Evolutionary conservation across 495 filamentous ascomycete genomes (phyloP), one percentile per base, ranked within the genome.

Genomic region (Xylaria castorea): DNA sequence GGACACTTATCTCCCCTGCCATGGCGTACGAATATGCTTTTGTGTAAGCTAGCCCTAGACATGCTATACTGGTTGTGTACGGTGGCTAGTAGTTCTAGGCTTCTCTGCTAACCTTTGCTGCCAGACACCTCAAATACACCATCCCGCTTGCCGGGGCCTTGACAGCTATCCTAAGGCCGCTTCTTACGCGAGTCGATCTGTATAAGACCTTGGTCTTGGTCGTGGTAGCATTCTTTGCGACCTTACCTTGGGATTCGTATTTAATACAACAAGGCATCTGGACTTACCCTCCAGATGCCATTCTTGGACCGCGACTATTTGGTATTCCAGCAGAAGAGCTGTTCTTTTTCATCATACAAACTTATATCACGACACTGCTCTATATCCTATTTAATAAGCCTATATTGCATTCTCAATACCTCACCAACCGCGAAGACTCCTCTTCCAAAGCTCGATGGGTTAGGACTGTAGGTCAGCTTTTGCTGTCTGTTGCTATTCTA

Each of bases 341-440:
- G 30, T 92, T 92, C 80, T 93, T 92, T 84, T 92, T 92, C 79
- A 77, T 92, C n/a, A 87, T 93, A 42, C 91, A 93, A 78, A 92
- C 91, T 8, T 93, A 92, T 76, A 90, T 85, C 76, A 92, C 91
- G 6, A 86, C 87, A 3, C 77, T 92, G 38, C 75, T 92, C 30
- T 93, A 93, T 76, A 81, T 89, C 11, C 79, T 92, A 4, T 74
- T 89, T 8, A 92, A 86, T 77, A 92, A 90, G 73, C 84, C 88
- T 34, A 80, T 89, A 20, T 87, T 92, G 27, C 84, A 89, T 68
- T 80, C 88, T 0, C 80, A 83, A 20, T 91, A 88, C 71, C 81
- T 93, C 53, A 79, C 76, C 14, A 78, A 66, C 30, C 76, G 82
- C 72, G 70, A 78, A 63, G 69, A 80, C 61, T 70, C 74, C 20